Base-by-base conservation (phyloP, 768 basidiomycete genomes). In the Mycena maculata region DNA sequence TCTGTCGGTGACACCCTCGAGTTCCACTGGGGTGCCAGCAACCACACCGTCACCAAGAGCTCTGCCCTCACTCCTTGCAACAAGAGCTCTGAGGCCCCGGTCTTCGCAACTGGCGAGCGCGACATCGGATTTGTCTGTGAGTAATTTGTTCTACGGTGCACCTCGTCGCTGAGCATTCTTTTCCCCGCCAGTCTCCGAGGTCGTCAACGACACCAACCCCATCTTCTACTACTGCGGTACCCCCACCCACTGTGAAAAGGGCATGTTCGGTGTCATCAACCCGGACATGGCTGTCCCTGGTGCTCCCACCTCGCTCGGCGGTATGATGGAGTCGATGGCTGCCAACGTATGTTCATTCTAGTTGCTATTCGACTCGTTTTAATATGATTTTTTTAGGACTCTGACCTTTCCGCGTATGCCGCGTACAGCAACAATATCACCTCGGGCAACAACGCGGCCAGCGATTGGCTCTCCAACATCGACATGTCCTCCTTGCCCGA, bases 181-280 rank as follows among this genome's bases (percentile, higher is more conserved):
- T 69, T 76, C 74, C 67, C 69, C 75, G 59, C 45, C 54, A 88
- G 88, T 92, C 84, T 86, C 84, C 49, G 87, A 90, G 79, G 84
- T 86, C 61, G 87, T 93, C 77, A 93, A 92, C 78, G 84, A 87
- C 78, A 92, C 91, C 56, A 83, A 87, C 73, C 85, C 91, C n/a
- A 83, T 83, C 60, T 93, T 85, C 87, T 92, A 83, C 87, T 90
- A 88, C 83, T 94, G 92, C 78, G 88, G 81, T 67, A 86, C 87
- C 50, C 87, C 90, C 47, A 79, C 72, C 61, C 93, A 95, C 76
- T 94, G 93, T 76, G 77, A 87, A 75, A 89, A 92, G 84, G 93
- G 92, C 72, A 94, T 94, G 92, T 94, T 92, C 76, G 92, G 91
- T 80, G 85, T 91, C 80, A 88, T 92, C 72, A 91, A 92, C 82